These are phyloP conservation scores for Verticillium nonalfalfae DNA, from an alignment of 2,329 filamentous ascomycete species.

Conservation along the genomic window DNA sequence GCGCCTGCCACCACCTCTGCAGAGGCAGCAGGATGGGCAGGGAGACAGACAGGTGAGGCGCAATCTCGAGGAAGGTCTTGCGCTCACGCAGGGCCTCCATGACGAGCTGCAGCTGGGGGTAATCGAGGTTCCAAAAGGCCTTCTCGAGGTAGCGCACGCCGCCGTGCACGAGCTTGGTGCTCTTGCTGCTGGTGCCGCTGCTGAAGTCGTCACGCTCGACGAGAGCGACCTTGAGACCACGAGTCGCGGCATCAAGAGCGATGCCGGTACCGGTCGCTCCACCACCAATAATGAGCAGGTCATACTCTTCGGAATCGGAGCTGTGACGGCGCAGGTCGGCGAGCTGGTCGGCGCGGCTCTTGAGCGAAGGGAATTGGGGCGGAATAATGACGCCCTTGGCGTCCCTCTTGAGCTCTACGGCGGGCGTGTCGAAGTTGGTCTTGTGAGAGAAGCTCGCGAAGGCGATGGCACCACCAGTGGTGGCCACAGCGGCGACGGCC, in stretches of 20 bases:
- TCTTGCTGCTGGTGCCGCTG: slow-evolving; percentile 77
- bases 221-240: slow-evolving; percentile 72
- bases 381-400: slow-evolving; percentile 27
- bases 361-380: slow-evolving; percentile 26
- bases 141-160: slow-evolving; percentile 83
- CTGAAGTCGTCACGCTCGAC: slow-evolving; percentile 82
- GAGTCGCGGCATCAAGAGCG: slow-evolving; percentile 72
- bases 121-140: slow-evolving; percentile 79
- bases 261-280: slow-evolving; percentile 77
- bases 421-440: slow-evolving; percentile 23
- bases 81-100: slow-evolving; percentile 77
- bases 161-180: slow-evolving; percentile 80
- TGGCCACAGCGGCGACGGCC: slow-evolving; percentile 14
- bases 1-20: slow-evolving; percentile 77
- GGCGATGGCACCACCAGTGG: slow-evolving; percentile 21
- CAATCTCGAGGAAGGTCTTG: slow-evolving; percentile 77
- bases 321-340: slow-evolving; percentile 28
- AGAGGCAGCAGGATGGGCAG: slow-evolving; percentile 79
- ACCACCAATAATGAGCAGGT: slow-evolving; percentile 72
- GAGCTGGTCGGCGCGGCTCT: slow-evolving; percentile 29
- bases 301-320: slow-evolving; percentile 53
- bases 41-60: slow-evolving; percentile 74
- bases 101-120: slow-evolving; percentile 74
- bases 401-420: slow-evolving; percentile 28
- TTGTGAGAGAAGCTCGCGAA: slow-evolving; percentile 20